Percentiles rank a stretch among this genome's conserved stretches.
Conservation (phyloP, 257 asterid genomes). For the Gardenia jasminoides region DNA sequence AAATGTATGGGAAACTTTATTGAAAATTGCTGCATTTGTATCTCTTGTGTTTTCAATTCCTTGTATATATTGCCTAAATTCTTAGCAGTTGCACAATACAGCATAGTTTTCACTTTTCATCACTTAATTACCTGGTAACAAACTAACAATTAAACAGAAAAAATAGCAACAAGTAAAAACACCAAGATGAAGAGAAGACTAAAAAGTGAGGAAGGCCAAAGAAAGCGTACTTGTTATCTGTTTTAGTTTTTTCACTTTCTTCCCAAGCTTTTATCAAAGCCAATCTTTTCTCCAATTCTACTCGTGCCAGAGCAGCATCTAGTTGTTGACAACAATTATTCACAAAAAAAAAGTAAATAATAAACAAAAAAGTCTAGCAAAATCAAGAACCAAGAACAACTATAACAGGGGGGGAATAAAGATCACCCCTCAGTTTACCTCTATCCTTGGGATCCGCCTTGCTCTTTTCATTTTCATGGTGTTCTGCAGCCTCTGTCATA, state of each 20-base stretch:
- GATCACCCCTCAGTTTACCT: slow-evolving; percentile 14
- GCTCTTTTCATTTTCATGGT: slow-evolving; percentile 15
- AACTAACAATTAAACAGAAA: background rate
- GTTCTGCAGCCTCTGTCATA: slow-evolving; percentile 21
- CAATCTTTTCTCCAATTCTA: slow-evolving; percentile 46
- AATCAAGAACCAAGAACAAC: background rate
- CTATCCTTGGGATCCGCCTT: slow-evolving; percentile 14
- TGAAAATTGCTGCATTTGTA: no score
- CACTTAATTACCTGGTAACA: background rate
- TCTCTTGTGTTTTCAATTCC: no score
- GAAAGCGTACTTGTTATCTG: slow-evolving; percentile 43
- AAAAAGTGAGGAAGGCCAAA: background rate
- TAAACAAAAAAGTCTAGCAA: background rate
- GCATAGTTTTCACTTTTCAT: background rate
- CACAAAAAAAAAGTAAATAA: no score
- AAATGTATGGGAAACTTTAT: no score
- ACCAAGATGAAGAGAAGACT: background rate
- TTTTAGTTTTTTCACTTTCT: slow-evolving; percentile 59
- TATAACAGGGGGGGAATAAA: background rate
- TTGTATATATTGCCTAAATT: no score
- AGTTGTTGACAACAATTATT: background rate
- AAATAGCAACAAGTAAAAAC: background rate
- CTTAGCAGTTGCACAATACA: no score
- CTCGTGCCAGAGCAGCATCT: slow-evolving; percentile 45
- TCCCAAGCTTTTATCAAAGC: slow-evolving; percentile 76